phyloP scores from a whole-genome alignment of 2,329 filamentous ascomycete genomes.

The Trichoderma sp. region DNA sequence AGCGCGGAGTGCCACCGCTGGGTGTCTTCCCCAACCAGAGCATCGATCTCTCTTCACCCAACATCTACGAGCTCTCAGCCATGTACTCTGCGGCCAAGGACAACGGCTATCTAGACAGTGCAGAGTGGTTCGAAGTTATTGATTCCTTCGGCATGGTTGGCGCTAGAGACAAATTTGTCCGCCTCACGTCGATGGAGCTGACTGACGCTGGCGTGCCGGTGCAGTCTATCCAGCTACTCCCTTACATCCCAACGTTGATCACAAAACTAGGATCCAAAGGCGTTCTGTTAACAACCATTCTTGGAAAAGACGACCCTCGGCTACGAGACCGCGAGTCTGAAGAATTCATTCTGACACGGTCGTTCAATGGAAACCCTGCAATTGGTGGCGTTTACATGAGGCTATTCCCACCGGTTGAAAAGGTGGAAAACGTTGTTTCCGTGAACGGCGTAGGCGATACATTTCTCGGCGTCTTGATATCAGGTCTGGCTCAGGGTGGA shows the following conservation, averaged over 20 bases:
- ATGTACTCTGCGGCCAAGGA: slow-evolving; percentile 74
- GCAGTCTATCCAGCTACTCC: slow-evolving; percentile 79
- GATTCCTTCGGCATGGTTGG: slow-evolving; percentile 75
- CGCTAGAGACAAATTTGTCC: slow-evolving; percentile 71
- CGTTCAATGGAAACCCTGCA: slow-evolving; percentile 51
- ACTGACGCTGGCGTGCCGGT: slow-evolving; percentile 82
- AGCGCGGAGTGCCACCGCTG: slow-evolving; percentile 44
- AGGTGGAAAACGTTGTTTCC: slow-evolving; percentile 73
- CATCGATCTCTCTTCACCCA: slow-evolving; percentile 80
- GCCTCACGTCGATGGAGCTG: slow-evolving; percentile 65
- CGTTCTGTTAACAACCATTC: slow-evolving; percentile 72
- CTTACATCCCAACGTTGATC: slow-evolving; percentile 81
- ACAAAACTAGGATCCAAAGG: slow-evolving; percentile 80
- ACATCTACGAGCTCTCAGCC: slow-evolving; percentile 75
- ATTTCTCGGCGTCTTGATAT: slow-evolving; percentile 81
- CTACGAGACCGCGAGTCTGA: slow-evolving; percentile 63
- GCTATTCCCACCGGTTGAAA: slow-evolving; percentile 66
- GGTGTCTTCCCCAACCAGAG: slow-evolving; percentile 60
- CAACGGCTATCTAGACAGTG: slow-evolving; percentile 66
- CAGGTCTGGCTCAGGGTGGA: slow-evolving; percentile 67
- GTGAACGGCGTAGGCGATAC: slow-evolving; percentile 97
- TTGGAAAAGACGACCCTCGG: slow-evolving; percentile 67
- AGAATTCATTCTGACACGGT: slow-evolving; percentile 71
- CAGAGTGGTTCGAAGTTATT: slow-evolving; percentile 77
- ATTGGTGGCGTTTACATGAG: slow-evolving; percentile 83